Evolutionary conservation across 2,329 filamentous ascomycete species (phyloP).

Genomic region (Parastagonospora nodorum): DNA sequence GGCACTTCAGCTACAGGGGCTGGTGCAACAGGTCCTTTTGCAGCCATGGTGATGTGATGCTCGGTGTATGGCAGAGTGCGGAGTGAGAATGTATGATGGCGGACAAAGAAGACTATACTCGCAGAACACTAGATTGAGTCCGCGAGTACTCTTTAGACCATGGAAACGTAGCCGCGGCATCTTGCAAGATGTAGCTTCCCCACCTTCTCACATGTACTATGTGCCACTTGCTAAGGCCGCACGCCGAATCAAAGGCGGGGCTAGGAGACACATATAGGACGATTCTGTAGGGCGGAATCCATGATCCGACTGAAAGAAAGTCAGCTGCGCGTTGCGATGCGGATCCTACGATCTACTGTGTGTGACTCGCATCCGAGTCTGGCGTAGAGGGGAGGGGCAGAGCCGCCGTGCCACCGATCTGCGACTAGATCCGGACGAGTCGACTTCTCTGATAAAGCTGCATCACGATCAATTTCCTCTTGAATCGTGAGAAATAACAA

Average conservation of each 20-base stretch:
- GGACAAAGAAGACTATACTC: background rate
- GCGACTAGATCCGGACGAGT: slow-evolving; percentile 8
- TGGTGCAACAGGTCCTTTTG: slow-evolving; percentile 13
- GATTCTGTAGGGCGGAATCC: background rate
- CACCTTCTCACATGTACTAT: background rate
- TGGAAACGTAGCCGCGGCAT: slow-evolving; percentile 1
- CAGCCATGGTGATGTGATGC: slow-evolving; percentile 10
- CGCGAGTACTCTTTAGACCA: background rate
- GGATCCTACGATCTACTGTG: background rate
- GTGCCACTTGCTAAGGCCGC: background rate
- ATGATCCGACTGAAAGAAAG: background rate
- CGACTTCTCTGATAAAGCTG: background rate
- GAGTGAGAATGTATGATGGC: background rate
- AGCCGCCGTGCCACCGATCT: background rate
- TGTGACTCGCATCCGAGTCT: slow-evolving; percentile 9
- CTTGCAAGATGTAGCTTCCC: background rate
- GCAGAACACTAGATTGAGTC: background rate
- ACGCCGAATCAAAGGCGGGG: background rate
- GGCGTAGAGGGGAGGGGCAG: background rate
- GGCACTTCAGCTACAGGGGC: slow-evolving; percentile 22
- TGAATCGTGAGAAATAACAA: background rate
- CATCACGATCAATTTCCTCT: background rate
- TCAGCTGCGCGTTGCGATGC: background rate
- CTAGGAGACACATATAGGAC: background rate
- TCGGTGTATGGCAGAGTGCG: background rate